Conservation (phyloP, 2,329 filamentous ascomycete genomes). For the Sphaerostilbella broomeana region DNA sequence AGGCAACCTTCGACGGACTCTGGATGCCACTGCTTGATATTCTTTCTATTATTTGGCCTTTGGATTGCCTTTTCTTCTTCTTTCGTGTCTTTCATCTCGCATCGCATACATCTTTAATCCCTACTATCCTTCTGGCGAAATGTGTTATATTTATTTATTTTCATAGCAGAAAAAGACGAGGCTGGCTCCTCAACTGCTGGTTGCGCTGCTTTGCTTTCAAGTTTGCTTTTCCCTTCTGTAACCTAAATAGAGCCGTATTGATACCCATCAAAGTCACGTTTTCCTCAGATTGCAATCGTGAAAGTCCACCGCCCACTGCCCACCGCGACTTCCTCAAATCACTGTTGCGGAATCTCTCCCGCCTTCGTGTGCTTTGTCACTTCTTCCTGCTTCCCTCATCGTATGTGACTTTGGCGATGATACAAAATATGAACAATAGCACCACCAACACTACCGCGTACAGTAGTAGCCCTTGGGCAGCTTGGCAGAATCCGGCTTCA, state of each 20-base stretch:
- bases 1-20: constrained; percentile 49
- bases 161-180: too few species aligned
- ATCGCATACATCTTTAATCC: too few species aligned
- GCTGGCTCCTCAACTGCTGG: too few species aligned
- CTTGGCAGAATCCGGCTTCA: constrained; percentile 9
- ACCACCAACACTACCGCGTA: neutral
- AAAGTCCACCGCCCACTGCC: neutral
- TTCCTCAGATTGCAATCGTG: neutral
- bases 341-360: neutral
- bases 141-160: too few species aligned
- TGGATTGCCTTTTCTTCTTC: neutral
- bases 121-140: too few species aligned
- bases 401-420: neutral
- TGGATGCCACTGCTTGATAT: constrained; percentile 28
- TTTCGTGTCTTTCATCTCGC: too few species aligned
- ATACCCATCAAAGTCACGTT: neutral
- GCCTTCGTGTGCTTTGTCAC: neutral
- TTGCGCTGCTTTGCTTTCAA: too few species aligned
- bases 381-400: neutral
- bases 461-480: neutral
- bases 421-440: neutral
- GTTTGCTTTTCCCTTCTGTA: neutral
- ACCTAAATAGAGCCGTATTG: neutral
- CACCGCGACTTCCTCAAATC: constrained; percentile 2
- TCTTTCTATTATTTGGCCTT: neutral